Evolutionary conservation across 2,329 filamentous ascomycete genomes (phyloP).

Genomic region (Phaeosphaeriaceae sp.): DNA sequence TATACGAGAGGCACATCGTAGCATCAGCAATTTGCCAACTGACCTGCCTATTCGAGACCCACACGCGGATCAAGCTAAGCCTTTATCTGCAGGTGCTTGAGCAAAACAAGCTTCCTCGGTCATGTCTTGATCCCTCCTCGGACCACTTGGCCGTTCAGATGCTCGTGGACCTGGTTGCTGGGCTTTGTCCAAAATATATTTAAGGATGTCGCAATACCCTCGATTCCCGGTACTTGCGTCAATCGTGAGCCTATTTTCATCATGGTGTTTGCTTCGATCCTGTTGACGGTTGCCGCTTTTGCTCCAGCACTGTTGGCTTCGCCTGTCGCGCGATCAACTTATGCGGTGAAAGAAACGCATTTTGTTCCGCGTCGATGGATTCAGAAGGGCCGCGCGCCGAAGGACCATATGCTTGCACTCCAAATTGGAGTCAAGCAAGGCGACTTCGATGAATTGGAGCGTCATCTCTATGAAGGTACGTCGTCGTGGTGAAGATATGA

Average conservation of each 20-base stretch:
- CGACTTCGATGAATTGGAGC: conserved; percentile 59
- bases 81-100: conserved; percentile 1
- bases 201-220: neutral
- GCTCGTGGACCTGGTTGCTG: neutral
- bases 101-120: conserved; percentile 1
- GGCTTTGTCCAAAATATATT: neutral
- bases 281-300: conserved; percentile 4
- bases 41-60: neutral
- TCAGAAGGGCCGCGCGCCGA: conserved; percentile 52
- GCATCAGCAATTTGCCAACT: neutral
- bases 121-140: neutral
- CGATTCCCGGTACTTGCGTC: neutral
- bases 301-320: conserved; percentile 31
- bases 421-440: conserved; percentile 62
- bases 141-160: neutral
- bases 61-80: neutral
- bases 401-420: conserved; percentile 55
- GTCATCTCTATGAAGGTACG: conserved; percentile 56
- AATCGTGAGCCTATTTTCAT: neutral
- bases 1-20: neutral
- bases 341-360: conserved; percentile 60
- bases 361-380: conserved; percentile 57
- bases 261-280: conserved; percentile 2
- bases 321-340: conserved; percentile 39
- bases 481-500: neutral